These are phyloP conservation scores for Diaporthe vexans DNA, from an alignment of 2,329 filamentous ascomycete species.

Conservation along the genomic window DNA sequence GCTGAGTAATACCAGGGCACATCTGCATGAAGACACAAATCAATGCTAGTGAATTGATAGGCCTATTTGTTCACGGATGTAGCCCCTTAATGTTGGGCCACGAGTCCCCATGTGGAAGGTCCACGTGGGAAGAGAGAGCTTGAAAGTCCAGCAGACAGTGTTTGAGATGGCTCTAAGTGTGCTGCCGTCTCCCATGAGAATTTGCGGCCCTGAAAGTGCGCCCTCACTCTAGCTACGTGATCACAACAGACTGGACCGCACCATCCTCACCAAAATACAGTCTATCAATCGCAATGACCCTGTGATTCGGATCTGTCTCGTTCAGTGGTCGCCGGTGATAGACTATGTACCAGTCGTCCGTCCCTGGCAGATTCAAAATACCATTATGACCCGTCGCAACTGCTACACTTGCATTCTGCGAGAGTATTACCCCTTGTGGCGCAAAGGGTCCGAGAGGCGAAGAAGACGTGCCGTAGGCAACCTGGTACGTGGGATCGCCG, in stretches of 20 bases:
- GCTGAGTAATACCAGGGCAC: too few species aligned
- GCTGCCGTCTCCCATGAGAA: background rate
- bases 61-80: too few species aligned
- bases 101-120: background rate
- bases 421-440: constrained; percentile 16
- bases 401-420: constrained; percentile 26
- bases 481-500: constrained; percentile 37
- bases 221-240: background rate
- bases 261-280: constrained; percentile 32
- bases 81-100: background rate
- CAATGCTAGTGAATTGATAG: too few species aligned
- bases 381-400: constrained; percentile 36
- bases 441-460: constrained; percentile 35
- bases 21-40: too few species aligned
- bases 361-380: constrained; percentile 38
- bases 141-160: background rate
- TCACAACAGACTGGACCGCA: constrained; percentile 12
- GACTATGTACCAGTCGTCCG: constrained; percentile 38
- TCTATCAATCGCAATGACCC: constrained; percentile 33
- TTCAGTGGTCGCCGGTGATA: constrained; percentile 33
- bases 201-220: background rate
- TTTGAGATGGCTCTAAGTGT: background rate
- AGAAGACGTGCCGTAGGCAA: constrained; percentile 36
- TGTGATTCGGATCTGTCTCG: constrained; percentile 22
- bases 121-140: background rate